Evolutionary conservation across 2,329 filamentous ascomycete species (phyloP).

Genomic region (Botrytis aclada): DNA sequence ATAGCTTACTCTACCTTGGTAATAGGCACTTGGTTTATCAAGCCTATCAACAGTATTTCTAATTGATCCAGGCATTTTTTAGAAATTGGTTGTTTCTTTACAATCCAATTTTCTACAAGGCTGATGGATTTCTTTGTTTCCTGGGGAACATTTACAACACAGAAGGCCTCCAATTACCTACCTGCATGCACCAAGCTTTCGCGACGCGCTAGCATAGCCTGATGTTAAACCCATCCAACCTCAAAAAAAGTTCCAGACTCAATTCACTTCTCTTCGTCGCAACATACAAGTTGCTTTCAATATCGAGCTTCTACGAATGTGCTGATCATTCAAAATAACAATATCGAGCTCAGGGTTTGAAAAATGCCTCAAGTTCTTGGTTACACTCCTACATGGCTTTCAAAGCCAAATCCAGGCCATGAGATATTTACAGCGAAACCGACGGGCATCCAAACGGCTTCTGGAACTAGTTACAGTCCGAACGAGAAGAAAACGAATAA

Average conservation of each 20-base stretch:
- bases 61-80: slow-evolving; percentile 35
- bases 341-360: slow-evolving; percentile 24
- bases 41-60: slow-evolving; percentile 83
- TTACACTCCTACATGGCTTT: slow-evolving; percentile 86
- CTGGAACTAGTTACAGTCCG: slow-evolving; percentile 25
- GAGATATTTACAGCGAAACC: slow-evolving; percentile 65
- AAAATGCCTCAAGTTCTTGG: slow-evolving; percentile 81
- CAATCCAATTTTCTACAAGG: slow-evolving; percentile 12
- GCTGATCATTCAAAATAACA: slow-evolving; percentile 23
- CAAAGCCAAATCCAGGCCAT: slow-evolving; percentile 71
- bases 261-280: slow-evolving; percentile 14
- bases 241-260: slow-evolving; percentile 23
- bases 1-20: slow-evolving; percentile 68
- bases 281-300: slow-evolving; percentile 20
- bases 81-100: slow-evolving; percentile 13
- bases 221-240: slow-evolving; percentile 19
- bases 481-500: slow-evolving; percentile 43
- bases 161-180: slow-evolving; percentile 6
- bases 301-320: slow-evolving; percentile 15
- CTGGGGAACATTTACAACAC: slow-evolving; percentile 12
- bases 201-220: slow-evolving; percentile 29
- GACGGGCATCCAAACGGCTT: slow-evolving; percentile 27
- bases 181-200: slow-evolving; percentile 5
- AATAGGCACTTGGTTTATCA: slow-evolving; percentile 94
- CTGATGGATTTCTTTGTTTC: slow-evolving; percentile 21